Conservation (phyloP, 148 eudicot genomes). For the Camellia granthamiana region DNA sequence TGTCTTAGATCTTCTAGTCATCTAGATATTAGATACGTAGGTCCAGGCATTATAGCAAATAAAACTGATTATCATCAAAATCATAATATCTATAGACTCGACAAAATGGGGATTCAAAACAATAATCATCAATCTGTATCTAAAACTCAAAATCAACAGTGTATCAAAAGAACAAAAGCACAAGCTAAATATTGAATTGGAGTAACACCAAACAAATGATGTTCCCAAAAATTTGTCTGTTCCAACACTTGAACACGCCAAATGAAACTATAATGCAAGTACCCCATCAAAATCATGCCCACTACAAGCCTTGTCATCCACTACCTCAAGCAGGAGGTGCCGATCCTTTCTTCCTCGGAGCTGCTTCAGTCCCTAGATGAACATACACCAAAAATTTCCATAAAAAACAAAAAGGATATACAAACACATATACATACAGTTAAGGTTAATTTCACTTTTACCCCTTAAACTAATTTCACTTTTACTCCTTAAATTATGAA, state of each 20-base stretch:
- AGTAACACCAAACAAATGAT: constrained; percentile 3
- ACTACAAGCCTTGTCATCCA: not conserved
- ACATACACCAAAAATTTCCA: not conserved
- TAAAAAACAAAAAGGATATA: not conserved
- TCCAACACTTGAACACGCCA: not conserved
- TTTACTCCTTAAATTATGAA: no score
- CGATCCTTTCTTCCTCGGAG: constrained; percentile 38
- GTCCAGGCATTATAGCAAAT: not conserved
- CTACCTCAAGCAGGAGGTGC: constrained; percentile 25
- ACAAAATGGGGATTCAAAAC: not conserved
- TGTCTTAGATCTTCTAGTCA: not conserved
- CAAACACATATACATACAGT: not conserved
- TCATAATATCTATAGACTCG: not conserved
- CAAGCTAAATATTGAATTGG: constrained; percentile 3
- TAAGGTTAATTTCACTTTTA: not conserved
- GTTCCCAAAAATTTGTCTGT: not conserved
- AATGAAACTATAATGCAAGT: not conserved
- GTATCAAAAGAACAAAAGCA: not conserved
- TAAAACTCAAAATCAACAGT: not conserved
- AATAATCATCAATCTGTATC: not conserved
- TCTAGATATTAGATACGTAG: not conserved
- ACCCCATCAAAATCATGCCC: not conserved
- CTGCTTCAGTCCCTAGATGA: constrained; percentile 32
- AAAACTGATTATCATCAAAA: not conserved
- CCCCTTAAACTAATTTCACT: no score